Evolutionary conservation across 2,329 filamentous ascomycete genomes (phyloP), one percentile per base, ranked within the genome.

Genomic region (Trichoderma guizhouense): DNA sequence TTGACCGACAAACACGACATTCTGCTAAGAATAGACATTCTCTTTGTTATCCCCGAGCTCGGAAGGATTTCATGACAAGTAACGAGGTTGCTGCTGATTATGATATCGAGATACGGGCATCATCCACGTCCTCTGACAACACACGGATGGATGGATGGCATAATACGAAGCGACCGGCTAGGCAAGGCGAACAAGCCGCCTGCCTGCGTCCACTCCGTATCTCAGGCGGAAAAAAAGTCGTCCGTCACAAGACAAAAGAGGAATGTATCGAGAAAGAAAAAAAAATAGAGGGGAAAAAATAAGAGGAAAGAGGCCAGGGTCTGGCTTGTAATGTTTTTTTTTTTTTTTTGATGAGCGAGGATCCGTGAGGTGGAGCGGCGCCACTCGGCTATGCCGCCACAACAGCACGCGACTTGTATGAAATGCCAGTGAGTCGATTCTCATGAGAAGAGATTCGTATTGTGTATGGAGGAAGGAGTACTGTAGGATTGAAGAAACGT

Each of bases 371-470:
- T 64, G 69, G 69, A 67, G 69, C 21, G 32, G 68, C 68, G 58
- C 69, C 69, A 60, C 63, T 71, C 69, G 69, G 69, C 69, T 55
- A 67, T 55, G 51, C 63, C 69, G 69, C 63, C 63, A 58, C 69
- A 71, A 36, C 47, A 64, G 68, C 69, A 67, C 69, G 62, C 62
- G 69, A 71, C 69, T 63, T 53, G 34, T 8, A 26, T 15, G 7
- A 28, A 62, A 62, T 39, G 11, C 39, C 66, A 62, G 60, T 53
- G 66, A 62, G 43, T 24, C 34, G 65, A 60, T 11, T 32, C 7
- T 32, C 8, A n/a, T 63, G 36, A 63, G 21, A 21, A 43, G 43
- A 63, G 36, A 51, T 30, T 39, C 0, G 39, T 9, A 26, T 7
- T 53, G 1, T 7, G 58, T 1, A 39, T 18, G 32, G 24, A 28